Conservation (phyloP, 2,329 filamentous ascomycete species). For the Harringtonia aguacate region DNA sequence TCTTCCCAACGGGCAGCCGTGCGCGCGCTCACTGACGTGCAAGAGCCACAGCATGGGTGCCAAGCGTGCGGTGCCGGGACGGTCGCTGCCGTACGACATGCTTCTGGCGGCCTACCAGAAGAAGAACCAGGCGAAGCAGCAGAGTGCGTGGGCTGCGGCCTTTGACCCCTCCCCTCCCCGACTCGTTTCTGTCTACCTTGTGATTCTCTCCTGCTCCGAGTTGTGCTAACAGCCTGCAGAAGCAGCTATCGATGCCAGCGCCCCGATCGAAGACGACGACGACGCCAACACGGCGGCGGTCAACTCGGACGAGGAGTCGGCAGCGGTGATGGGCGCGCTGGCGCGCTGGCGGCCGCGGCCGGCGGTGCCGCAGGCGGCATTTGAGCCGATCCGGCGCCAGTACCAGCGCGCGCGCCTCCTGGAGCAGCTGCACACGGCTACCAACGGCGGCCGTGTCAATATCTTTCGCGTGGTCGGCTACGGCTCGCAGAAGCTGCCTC, state of each 20-base stretch:
- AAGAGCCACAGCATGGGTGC: constrained; percentile 95
- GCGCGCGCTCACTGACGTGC: constrained; percentile 81
- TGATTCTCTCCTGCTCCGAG: not conserved
- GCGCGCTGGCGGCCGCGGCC: constrained; percentile 69
- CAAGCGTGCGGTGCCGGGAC: constrained; percentile 77
- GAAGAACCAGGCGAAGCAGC: constrained; percentile 97
- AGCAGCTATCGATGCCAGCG: constrained; percentile 88
- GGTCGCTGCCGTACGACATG: constrained; percentile 88
- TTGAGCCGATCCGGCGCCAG: constrained; percentile 50
- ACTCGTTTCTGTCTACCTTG: not conserved
- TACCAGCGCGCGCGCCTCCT: constrained; percentile 53
- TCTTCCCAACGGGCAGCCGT: constrained; percentile 74
- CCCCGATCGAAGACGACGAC: constrained; percentile 76
- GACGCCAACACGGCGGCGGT: constrained; percentile 71
- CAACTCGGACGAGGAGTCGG: constrained; percentile 91
- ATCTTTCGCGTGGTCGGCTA: constrained; percentile 51
- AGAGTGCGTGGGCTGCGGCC: constrained; percentile 33
- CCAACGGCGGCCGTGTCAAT: constrained; percentile 53
- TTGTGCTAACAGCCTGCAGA: constrained; percentile 39
- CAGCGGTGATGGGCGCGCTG: constrained; percentile 75
- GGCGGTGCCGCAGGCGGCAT: constrained; percentile 54
- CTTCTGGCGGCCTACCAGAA: constrained; percentile 81
- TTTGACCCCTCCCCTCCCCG: not conserved
- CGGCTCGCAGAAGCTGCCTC: constrained; percentile 43
- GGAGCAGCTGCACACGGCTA: constrained; percentile 56